Evolutionary conservation across 1,284 basidiomycete genomes (phyloP), one percentile per base, ranked within the genome.

Genomic region (Pascua sp.): DNA sequence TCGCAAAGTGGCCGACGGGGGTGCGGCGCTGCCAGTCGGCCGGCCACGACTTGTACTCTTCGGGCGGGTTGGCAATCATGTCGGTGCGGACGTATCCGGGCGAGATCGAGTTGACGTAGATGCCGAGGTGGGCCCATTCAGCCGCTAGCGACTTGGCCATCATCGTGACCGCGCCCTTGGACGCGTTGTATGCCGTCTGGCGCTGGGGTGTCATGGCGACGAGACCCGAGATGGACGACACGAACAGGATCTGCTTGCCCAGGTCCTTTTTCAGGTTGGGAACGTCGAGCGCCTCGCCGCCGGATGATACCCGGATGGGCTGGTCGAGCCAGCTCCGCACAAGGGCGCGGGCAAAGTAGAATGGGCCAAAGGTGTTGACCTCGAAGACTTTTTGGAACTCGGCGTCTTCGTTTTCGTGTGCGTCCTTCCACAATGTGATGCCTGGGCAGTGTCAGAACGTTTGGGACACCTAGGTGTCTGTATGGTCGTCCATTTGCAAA

Each of bases 51-150:
- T 56, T 42, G 40, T 63, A 60, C 44, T 55, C 62, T 48, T 68
- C 62, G 1, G 67, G 63, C 2, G 67, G 67, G 49, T 69, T 65
- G 60, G 67, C 65, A 37, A 75, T 76, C 77, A 78, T 78, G 51
- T 78, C 77, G 5, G 77, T 77, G 5, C 60, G 46, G 18, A 77
- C 71, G 66, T 77, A 78, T 8, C 76, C 71, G 1, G 77, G 77
- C n/a, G 75, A 76, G 42, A 78, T 61, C 2, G 64, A 59, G 65
- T 78, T 78, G 59, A 78, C 71, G 0, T 61, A 56, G 43, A 78
- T 66, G 7, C 75, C 76, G 37, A 68, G 64, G 17, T 68, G 55
- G 0, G 74, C 72, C 77, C 77, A 78, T 63, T 78, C 77, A 8
- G 63, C 74, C 0, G 77, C 76, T 37, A 78, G 62, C 45, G 69